Conservation (phyloP, 176 grass and related monocot species). For the Zoysia japonica region DNA sequence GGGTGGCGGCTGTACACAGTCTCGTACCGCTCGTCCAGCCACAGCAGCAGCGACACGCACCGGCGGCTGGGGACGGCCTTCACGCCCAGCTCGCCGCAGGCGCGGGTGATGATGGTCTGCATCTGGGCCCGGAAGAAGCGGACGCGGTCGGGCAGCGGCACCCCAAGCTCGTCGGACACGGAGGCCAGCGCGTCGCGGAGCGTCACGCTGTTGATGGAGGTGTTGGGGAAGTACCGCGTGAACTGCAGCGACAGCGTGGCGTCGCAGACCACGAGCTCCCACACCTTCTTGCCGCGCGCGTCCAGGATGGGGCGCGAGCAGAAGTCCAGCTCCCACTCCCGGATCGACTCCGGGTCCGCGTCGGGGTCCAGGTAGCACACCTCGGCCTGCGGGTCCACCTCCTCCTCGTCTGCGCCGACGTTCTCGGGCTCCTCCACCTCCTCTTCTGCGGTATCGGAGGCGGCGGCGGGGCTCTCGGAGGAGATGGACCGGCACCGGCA, state of each 20-base stretch:
- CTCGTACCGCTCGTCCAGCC: constrained; percentile 93
- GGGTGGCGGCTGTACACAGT: constrained; percentile 82
- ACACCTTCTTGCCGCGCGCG: constrained; percentile 85
- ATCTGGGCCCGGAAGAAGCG: constrained; percentile 97
- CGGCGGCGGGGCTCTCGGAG: constrained; percentile 49
- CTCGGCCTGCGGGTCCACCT: constrained; percentile 67
- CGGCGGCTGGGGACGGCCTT: constrained; percentile 87
- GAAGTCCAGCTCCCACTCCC: constrained; percentile 97
- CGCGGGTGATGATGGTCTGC: constrained; percentile 86
- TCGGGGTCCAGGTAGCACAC: constrained; percentile 83
- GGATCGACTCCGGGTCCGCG: constrained; percentile 61
- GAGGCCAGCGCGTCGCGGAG: constrained; percentile 80
- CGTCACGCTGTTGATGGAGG: constrained; percentile 93
- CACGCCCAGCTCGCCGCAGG: constrained; percentile 85
- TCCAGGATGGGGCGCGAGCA: constrained; percentile 93
- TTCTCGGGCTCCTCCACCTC: constrained; percentile 26
- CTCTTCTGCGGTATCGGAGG: constrained; percentile 46
- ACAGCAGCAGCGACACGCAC: constrained; percentile 75
- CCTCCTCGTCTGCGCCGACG: constrained; percentile 35
- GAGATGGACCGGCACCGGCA: constrained; percentile 45
- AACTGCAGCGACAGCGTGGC: constrained; percentile 90
- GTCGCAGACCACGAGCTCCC: constrained; percentile 95
- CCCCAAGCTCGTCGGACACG: constrained; percentile 51
- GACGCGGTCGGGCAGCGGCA: constrained; percentile 76
- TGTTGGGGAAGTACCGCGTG: constrained; percentile 98